Evolutionary conservation across 2,329 filamentous ascomycete species (phyloP).

Genomic region (Microdochium trichocladiopsis): DNA sequence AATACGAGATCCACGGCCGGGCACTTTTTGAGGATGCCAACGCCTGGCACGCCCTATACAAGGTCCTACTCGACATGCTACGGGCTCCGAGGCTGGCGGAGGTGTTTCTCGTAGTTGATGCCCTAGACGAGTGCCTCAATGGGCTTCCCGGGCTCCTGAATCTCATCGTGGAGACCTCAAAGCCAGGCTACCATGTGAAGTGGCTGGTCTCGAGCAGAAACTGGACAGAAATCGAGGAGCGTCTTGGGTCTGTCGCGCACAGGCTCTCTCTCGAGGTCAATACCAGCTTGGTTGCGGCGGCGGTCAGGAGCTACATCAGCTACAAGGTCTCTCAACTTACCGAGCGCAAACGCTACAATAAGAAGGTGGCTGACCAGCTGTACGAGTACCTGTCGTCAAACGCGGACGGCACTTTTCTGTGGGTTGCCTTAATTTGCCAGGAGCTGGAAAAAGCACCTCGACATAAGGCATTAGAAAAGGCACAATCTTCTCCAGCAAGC

Average conservation of each 20-base stretch:
- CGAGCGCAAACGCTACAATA: neutral
- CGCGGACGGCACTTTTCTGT: constrained; percentile 33
- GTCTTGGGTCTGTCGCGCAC: constrained; percentile 8
- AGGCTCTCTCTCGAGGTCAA: constrained; percentile 30
- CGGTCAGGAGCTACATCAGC: constrained; percentile 28
- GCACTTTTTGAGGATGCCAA: constrained; percentile 28
- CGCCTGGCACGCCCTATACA: constrained; percentile 26
- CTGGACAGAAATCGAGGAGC: constrained; percentile 24
- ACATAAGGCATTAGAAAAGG: constrained; percentile 3
- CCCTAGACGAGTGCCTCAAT: constrained; percentile 35
- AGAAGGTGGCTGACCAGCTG: neutral
- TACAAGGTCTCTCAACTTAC: constrained; percentile 16
- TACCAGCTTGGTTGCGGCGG: constrained; percentile 18
- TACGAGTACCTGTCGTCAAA: constrained; percentile 13
- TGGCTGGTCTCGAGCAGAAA: constrained; percentile 38
- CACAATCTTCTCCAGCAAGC: constrained; percentile 7
- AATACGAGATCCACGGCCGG: constrained; percentile 21
- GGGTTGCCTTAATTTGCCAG: constrained; percentile 32
- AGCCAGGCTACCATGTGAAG: constrained; percentile 19
- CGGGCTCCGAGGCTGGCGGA: constrained; percentile 19
- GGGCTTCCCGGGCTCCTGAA: constrained; percentile 22
- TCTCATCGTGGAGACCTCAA: constrained; percentile 20
- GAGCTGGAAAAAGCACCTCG: constrained; percentile 13
- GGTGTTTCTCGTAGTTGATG: constrained; percentile 34
- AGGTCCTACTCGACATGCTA: constrained; percentile 33